Base-by-base conservation (phyloP, 176 grass and related monocot genomes). In the Zea luxurians region DNA sequence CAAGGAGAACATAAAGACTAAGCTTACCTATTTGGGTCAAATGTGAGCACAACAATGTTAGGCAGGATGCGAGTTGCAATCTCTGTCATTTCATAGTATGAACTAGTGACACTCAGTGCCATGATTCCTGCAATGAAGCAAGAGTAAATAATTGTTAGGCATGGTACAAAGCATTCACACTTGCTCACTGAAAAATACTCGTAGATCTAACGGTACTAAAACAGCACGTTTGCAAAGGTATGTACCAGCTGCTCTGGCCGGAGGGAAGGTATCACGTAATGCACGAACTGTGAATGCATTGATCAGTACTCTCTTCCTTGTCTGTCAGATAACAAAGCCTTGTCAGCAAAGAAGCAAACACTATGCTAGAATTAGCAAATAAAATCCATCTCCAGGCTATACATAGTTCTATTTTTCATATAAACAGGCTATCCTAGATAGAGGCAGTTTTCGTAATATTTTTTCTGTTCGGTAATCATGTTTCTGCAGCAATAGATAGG, bases 211-310 rank as follows among this genome's bases (percentile, higher is more conserved):
- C 17, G 66, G 40, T 27, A 62, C 18, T 76, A 74, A 40, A 86
- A 38, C 43, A 77, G 41, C 44, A 80, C 44, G 69, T 52, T 65
- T 70, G 66, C 69, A 86, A 45, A 88, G 53, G 45, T 53, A 86
- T 47, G 54, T 94, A 94, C 96, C 96, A 81, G 96, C 96, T 69
- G 96, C 90, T 81, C 96, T 87, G 74, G 96, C 96, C 48, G 96
- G 96, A 83, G 96, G 88, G 84, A 99, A 99, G 78, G 80, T 88
- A 78, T 99, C 96, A 59, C 96, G 81, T 79, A 99, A 80, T 76
- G 96, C 96, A 65, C 96, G 92, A 68, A 99, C 96, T 60, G 96
- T 99, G 78, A 99, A 99, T 74, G 96, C 96, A 80, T 99, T 99
- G 64, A 99, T 99, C 74, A 99, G 82, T 41, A 99, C 96, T 82